Conservation (phyloP, 768 basidiomycete species). For the Calocybe indica region DNA sequence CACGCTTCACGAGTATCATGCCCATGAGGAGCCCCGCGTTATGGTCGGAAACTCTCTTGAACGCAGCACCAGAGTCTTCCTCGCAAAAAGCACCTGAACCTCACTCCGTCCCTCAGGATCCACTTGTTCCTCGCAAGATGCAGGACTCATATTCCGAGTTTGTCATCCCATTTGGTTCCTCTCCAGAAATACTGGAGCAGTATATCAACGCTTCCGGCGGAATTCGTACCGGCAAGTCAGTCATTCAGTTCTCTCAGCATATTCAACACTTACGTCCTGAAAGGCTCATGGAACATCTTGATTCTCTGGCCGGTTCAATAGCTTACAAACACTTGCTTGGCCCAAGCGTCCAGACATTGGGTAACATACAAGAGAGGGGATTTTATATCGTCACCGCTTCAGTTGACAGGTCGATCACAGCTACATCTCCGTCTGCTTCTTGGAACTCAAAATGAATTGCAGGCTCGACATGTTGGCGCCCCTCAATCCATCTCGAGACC, state of each 20-base stretch:
- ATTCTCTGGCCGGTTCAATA: slow-evolving; percentile 81
- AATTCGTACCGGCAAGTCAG: slow-evolving; percentile 60
- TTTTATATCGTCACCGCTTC: slow-evolving; percentile 83
- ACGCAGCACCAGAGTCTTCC: slow-evolving; percentile 19
- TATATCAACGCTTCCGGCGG: slow-evolving; percentile 70
- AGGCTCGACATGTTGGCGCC: slow-evolving; percentile 66
- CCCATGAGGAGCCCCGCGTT: slow-evolving; percentile 45
- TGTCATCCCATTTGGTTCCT: slow-evolving; percentile 56
- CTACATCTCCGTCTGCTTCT: not conserved
- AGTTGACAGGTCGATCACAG: slow-evolving; percentile 56
- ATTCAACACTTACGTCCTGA: not conserved
- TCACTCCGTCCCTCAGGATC: slow-evolving; percentile 10
- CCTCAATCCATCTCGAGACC: slow-evolving; percentile 55
- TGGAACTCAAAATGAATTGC: not conserved
- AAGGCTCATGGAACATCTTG: slow-evolving; percentile 74
- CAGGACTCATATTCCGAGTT: slow-evolving; percentile 68
- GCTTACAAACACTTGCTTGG: slow-evolving; percentile 80
- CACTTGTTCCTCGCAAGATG: slow-evolving; percentile 49
- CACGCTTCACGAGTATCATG: slow-evolving; percentile 35
- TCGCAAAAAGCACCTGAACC: slow-evolving; percentile 8
- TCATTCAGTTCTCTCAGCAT: not conserved
- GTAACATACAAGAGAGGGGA: slow-evolving; percentile 52
- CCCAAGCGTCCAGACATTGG: slow-evolving; percentile 48
- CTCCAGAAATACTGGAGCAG: slow-evolving; percentile 52
- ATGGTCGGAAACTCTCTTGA: slow-evolving; percentile 57